Base-by-base conservation (phyloP, 139 green algal species). In the Chlorella ohadii region DNA sequence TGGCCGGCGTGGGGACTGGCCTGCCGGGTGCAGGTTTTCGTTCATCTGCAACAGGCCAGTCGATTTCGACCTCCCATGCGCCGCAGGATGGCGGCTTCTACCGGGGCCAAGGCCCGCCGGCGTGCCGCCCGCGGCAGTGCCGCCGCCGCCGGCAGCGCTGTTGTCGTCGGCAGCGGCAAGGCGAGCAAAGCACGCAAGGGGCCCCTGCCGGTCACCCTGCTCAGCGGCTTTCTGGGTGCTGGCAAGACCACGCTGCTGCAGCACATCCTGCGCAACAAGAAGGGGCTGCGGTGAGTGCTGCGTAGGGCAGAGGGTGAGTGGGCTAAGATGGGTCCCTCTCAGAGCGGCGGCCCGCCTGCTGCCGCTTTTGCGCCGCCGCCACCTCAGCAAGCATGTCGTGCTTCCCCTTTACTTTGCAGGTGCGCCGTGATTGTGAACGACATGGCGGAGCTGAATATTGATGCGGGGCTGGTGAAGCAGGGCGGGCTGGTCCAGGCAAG, bases 231-330 rank as follows among this genome's bases (percentile, higher is more conserved):
- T 70, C 83, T 96, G 5, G 93, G 92, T 38, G 91, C 92, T 28
- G 94, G 93, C 74, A 97, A 98, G 86, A 97, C 95, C 23, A 98
- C 93, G 0, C 85, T 98, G 63, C 79, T 98, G 47, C 79, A 89
- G 20, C 90, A 94, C 72, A 90, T 98, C 15, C 88, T 98, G 27
- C 41, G 78, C 20, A 88, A 87, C 16, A 88, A 90, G 67, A 20
- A 91, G 28, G 80, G 68, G 3, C 36, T 81, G 20, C 85, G 78
- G 75, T 89, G 61, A 76, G 56, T 28, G 31, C 38, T 3, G 20
- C 27, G 19, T 63, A 41, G 1, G 25, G 13, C 15, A n/a, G n/a
- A n/a, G n/a, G n/a, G n/a, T n/a, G n/a, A n/a, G n/a, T n/a, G n/a
- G n/a, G n/a, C n/a, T n/a, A n/a, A n/a, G n/a, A n/a, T n/a, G n/a